Percentiles rank a stretch among this genome's conserved stretches.
Conservation (phyloP, 2,329 filamentous ascomycete species). For the Pezicula rhizophila region DNA sequence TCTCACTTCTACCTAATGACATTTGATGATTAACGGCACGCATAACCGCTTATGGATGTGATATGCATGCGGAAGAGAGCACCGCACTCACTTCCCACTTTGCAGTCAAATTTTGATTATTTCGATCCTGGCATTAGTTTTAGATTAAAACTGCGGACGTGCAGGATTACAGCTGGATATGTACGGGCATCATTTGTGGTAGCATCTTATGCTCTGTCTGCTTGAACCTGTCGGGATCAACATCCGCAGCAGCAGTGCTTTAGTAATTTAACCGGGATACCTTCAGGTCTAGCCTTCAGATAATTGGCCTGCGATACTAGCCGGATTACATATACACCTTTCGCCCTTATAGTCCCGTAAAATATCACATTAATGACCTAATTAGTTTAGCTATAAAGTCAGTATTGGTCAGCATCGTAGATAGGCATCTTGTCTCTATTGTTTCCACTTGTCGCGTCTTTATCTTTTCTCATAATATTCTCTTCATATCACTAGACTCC, state of each 20-base stretch:
- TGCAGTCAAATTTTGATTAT: not conserved
- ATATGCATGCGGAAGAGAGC: not conserved
- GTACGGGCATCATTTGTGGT: not conserved
- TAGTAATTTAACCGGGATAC: not conserved
- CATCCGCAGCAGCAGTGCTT: not conserved
- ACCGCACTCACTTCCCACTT: not conserved
- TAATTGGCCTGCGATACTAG: not conserved
- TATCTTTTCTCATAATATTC: not conserved
- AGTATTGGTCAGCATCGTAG: not conserved
- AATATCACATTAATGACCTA: too few relatives aligned
- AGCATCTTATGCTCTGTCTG: not conserved
- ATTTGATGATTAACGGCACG: not conserved
- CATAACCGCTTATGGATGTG: not conserved
- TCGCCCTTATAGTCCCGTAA: too few relatives aligned
- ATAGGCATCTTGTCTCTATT: not conserved
- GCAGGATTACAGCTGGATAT: not conserved
- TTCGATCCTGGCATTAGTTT: too few relatives aligned
- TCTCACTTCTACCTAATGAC: not conserved
- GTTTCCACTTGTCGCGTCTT: not conserved
- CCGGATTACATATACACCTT: not conserved
- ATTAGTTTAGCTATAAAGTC: too few relatives aligned
- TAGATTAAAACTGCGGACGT: too few relatives aligned
- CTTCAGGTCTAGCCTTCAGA: not conserved
- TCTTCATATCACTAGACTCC: not conserved
- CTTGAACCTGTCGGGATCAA: not conserved